Percentiles rank a stretch among this genome's conserved stretches.
These are phyloP conservation scores for Lophiotrema nucula DNA, from an alignment of 495 filamentous ascomycete species.

Conservation along the genomic window DNA sequence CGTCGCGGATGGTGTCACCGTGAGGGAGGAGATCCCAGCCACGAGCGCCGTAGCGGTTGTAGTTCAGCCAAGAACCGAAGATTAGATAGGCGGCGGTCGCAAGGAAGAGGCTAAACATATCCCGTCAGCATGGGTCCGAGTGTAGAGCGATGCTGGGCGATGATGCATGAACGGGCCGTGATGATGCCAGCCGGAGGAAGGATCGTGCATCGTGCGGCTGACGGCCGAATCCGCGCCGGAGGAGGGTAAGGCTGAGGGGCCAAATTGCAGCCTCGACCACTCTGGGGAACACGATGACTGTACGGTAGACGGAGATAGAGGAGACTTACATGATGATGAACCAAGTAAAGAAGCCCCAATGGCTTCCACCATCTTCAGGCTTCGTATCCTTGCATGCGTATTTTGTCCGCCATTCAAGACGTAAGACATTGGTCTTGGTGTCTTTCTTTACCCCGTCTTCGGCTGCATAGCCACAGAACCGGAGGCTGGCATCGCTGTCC, in stretches of 20 bases:
- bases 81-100: constrained; percentile 87
- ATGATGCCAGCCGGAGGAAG: too few relatives aligned
- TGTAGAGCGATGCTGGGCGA: too few relatives aligned
- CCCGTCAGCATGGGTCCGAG: background rate
- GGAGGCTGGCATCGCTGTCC: constrained; percentile 52
- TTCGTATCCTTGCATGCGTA: constrained; percentile 74
- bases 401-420: constrained; percentile 80
- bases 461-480: constrained; percentile 66
- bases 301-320: background rate
- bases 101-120: constrained; percentile 68
- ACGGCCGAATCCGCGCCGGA: too few relatives aligned
- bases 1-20: constrained; percentile 83
- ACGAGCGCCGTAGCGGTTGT: constrained; percentile 90
- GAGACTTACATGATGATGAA: constrained; percentile 83
- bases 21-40: constrained; percentile 96
- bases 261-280: too few relatives aligned
- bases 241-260: too few relatives aligned
- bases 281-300: too few relatives aligned
- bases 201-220: too few relatives aligned
- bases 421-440: constrained; percentile 54
- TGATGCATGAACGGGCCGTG: too few relatives aligned
- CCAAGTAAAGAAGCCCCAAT: constrained; percentile 98
- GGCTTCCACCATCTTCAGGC: constrained; percentile 35
- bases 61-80: constrained; percentile 98
- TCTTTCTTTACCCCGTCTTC: constrained; percentile 42